Evolutionary conservation across 2,329 filamentous ascomycete species (phyloP).

Genomic region (Aspergillus niger): DNA sequence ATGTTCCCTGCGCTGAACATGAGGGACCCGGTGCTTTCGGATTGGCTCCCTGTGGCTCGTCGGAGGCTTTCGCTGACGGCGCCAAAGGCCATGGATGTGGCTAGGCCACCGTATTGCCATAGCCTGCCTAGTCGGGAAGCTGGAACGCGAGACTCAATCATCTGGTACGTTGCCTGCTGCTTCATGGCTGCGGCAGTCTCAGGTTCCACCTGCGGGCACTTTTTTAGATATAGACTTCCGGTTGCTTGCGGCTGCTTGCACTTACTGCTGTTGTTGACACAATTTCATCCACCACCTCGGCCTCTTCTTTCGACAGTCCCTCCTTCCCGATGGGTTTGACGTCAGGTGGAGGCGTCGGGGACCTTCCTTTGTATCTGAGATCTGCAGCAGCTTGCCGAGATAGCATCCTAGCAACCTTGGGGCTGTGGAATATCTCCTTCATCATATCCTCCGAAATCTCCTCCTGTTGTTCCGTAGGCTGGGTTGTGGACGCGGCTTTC

Average conservation of each 20-base stretch:
- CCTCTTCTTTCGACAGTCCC: conserved; percentile 42
- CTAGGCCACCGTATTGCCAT: conserved; percentile 93
- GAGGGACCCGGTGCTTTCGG: conserved; percentile 65
- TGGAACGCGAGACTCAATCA: conserved; percentile 87
- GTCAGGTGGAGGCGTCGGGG: background rate
- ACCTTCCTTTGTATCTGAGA: background rate
- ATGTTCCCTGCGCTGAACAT: conserved; percentile 89
- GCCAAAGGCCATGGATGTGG: conserved; percentile 92
- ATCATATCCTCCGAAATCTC: conserved; percentile 61
- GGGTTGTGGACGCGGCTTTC: conserved; percentile 10
- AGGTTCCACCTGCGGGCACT: conserved; percentile 13
- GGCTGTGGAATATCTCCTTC: conserved; percentile 63
- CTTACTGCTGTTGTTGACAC: conserved; percentile 15
- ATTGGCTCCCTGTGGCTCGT: conserved; percentile 70
- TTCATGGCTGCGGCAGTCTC: conserved; percentile 24
- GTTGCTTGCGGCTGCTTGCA: conserved; percentile 1
- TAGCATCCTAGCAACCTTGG: conserved; percentile 58
- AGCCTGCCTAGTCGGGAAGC: conserved; percentile 82
- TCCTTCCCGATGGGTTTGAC: conserved; percentile 28
- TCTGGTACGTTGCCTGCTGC: conserved; percentile 58
- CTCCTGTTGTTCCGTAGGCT: conserved; percentile 39
- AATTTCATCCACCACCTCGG: conserved; percentile 17
- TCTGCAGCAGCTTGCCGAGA: conserved; percentile 44
- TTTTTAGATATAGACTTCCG: conserved; percentile 10
- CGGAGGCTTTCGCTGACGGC: conserved; percentile 83